Base-by-base conservation (phyloP, 257 asterid species). In the Solanum sparsipilum region DNA sequence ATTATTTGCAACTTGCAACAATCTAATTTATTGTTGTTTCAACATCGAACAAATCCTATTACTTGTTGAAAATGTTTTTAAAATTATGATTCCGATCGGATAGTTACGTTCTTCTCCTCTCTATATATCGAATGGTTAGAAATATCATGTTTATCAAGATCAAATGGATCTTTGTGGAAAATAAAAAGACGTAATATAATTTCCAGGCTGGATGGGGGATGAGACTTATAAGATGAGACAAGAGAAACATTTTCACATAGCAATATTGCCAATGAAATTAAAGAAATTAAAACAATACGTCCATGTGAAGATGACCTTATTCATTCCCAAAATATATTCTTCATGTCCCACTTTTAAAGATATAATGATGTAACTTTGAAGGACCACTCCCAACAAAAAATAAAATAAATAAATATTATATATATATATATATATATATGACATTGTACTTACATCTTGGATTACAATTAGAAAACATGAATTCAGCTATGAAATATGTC, bases 101-200 rank as follows among this genome's bases (percentile, higher is more conserved):
- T 23, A n/a, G 7, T 63, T 63, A 9, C 31, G 2, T 63, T 63
- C 15, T n/a, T 63, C 16, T n/a, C 7, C 7, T n/a, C 15, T 2
- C 29, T 63, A 56, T 56, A 21, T 23, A 60, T 60, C 1, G 27
- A 0, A 0, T 7, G 27, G 5, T 58, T 20, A 58, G 0, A 58
- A 20, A 58, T 18, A 8, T 58, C 3, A 1, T 2, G 6, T 60
- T 60, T 60, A 60, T 60, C 11, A 56, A 18, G 23, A 56, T 1
- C n/a, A 56, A 7, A 56, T 2, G 1, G 7, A 1, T 0, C 2
- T 56, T 56, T 56, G 5, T 56, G 12, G 0, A 20, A 7, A 21
- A 52, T 52, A 52, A 58, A n/a, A 65, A 5, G 1, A 6, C 18
- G 1, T 65, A 65, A 25, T 25, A 25, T 25, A 65, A 65, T 65